phyloP scores from a whole-genome alignment of 2,329 filamentous ascomycete genomes.

The Chrysoporthe puriensis region DNA sequence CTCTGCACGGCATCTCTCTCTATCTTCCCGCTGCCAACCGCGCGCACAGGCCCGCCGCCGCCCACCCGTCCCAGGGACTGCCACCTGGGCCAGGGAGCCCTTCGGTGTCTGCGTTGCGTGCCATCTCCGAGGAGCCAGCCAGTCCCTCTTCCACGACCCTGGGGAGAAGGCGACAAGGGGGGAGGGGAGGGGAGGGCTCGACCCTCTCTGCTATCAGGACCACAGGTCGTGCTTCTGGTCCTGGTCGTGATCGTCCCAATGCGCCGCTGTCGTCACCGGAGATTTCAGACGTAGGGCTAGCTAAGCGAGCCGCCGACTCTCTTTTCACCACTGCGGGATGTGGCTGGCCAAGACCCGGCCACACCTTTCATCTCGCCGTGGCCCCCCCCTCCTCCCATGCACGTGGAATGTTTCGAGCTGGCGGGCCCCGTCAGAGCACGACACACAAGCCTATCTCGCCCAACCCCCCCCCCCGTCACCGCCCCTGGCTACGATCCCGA shows the following conservation, averaged over 20 bases:
- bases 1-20: slow-evolving; percentile 14
- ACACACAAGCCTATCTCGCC: neutral
- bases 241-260: neutral
- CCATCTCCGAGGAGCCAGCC: no score
- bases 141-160: no score
- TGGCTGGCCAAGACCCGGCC: slow-evolving; percentile 1
- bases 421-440: slow-evolving; percentile 23
- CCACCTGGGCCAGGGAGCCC: no score
- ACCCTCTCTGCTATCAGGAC: no score
- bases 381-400: slow-evolving; percentile 11
- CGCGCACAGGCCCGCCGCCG: neutral
- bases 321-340: neutral
- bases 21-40: neutral
- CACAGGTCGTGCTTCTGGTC: no score
- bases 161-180: no score
- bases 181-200: no score
- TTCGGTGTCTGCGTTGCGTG: no score
- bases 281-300: slow-evolving; percentile 3
- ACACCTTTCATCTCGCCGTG: neutral
- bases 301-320: neutral
- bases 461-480: neutral
- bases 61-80: neutral
- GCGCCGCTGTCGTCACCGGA: neutral
- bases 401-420: slow-evolving; percentile 27
- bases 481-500: slow-evolving; percentile 17